Evolutionary conservation across 805 yeast species (phyloP).

Genomic region (Zygotorulaspora chibaensis): DNA sequence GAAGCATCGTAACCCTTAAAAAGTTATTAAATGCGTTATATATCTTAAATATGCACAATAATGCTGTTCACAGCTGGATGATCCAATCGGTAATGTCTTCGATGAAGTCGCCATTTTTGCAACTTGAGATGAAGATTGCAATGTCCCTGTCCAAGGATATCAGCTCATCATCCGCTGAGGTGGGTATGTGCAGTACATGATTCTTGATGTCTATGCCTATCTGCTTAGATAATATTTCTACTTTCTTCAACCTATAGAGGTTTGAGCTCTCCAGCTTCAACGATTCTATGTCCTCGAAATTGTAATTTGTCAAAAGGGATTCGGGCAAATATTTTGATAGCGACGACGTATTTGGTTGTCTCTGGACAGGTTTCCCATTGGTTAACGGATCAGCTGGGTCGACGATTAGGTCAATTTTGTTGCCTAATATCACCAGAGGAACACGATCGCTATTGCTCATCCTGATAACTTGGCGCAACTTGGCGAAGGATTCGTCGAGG

Average conservation of each 20-base stretch:
- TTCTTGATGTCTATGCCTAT: slow-evolving; percentile 21
- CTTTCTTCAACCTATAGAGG: slow-evolving; percentile 18
- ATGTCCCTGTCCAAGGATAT: slow-evolving; percentile 20
- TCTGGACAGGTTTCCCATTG: background rate
- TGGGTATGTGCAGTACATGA: slow-evolving; percentile 16
- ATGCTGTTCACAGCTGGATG: slow-evolving; percentile 12
- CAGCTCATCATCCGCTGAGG: slow-evolving; percentile 4
- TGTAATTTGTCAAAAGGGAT: slow-evolving; percentile 17
- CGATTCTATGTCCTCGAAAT: slow-evolving; percentile 16
- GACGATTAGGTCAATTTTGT: slow-evolving; percentile 19
- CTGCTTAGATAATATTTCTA: slow-evolving; percentile 20
- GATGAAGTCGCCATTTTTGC: slow-evolving; percentile 21
- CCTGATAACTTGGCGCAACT: slow-evolving; percentile 15
- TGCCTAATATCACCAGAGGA: slow-evolving; percentile 22
- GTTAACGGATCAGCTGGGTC: slow-evolving; percentile 4
- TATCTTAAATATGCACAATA: background rate
- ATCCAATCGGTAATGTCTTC: slow-evolving; percentile 22
- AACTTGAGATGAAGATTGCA: slow-evolving; percentile 21
- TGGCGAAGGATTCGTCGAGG: slow-evolving; percentile 15
- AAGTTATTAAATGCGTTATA: background rate
- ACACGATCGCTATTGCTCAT: slow-evolving; percentile 19
- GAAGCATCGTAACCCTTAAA: no score
- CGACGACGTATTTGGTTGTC: background rate
- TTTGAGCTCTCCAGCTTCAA: slow-evolving; percentile 14
- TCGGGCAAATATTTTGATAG: slow-evolving; percentile 9